A percentile compares a stretch with the other conserved stretches of the same genome.
Evolutionary conservation across 495 filamentous ascomycete genomes (phyloP).

Genomic region (Hamigera avellanea): DNA sequence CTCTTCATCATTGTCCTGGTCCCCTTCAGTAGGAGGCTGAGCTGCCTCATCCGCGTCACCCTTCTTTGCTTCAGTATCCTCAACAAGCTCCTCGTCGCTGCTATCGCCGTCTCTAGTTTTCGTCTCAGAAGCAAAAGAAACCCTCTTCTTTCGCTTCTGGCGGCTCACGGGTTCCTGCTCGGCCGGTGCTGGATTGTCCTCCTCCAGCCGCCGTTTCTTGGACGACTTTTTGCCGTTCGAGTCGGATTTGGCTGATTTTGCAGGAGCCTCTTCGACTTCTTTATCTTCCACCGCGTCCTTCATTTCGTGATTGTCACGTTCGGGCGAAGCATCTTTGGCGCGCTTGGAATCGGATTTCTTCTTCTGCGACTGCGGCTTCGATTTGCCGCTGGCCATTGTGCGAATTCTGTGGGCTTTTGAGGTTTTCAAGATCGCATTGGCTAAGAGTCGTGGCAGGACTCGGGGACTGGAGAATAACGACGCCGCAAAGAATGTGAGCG

Average conservation of each 20-base stretch:
- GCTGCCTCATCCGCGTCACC: constrained; percentile 7
- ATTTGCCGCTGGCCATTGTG: no score
- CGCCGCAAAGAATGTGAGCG: no score
- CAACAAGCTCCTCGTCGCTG: constrained; percentile 7
- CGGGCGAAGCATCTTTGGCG: not conserved
- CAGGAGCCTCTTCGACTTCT: not conserved
- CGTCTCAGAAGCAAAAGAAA: constrained; percentile 63
- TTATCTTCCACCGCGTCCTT: no score
- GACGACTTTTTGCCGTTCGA: not conserved
- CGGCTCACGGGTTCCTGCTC: not conserved
- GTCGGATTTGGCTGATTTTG: not conserved
- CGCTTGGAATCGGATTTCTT: constrained; percentile 4
- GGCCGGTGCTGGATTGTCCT: not conserved
- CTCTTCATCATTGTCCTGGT: constrained; percentile 13
- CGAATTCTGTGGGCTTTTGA: no score
- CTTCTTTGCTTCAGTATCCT: constrained; percentile 7
- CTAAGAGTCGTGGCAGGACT: no score
- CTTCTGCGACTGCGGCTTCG: constrained; percentile 10
- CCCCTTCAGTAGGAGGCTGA: constrained; percentile 18
- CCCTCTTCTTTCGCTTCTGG: constrained; percentile 47
- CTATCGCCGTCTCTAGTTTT: constrained; percentile 45
- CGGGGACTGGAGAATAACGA: no score
- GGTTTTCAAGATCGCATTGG: no score
- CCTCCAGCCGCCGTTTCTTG: not conserved
- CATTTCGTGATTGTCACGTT: not conserved